Evolutionary conservation across 495 filamentous ascomycete genomes (phyloP).

Genomic region (Penicillium cataractarum): DNA sequence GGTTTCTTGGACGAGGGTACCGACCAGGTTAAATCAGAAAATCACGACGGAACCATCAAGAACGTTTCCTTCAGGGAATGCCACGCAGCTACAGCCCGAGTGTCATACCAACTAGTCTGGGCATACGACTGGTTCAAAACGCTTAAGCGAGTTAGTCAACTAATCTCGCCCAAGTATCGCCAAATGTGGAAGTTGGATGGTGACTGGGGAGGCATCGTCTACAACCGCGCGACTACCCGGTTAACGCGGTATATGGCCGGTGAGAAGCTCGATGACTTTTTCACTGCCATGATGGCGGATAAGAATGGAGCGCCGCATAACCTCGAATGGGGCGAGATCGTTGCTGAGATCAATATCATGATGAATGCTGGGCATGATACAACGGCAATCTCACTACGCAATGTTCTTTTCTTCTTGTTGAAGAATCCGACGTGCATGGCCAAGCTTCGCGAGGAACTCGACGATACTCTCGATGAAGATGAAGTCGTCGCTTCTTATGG

Average conservation of each 20-base stretch:
- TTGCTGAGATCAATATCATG: constrained; percentile 35
- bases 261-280: constrained; percentile 58
- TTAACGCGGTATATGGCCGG: constrained; percentile 40
- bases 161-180: constrained; percentile 22
- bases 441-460: constrained; percentile 60
- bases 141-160: constrained; percentile 18
- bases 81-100: constrained; percentile 38
- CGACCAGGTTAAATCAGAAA: constrained; percentile 36
- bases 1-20: constrained; percentile 45
- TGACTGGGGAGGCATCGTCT: constrained; percentile 39
- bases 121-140: constrained; percentile 44
- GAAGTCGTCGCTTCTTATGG: constrained; percentile 21
- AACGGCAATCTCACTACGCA: constrained; percentile 51
- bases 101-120: constrained; percentile 45
- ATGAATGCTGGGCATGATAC: constrained; percentile 59
- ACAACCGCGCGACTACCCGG: constrained; percentile 33
- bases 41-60: constrained; percentile 35
- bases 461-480: constrained; percentile 35
- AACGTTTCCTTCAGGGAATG: constrained; percentile 41
- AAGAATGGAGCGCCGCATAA: constrained; percentile 40
- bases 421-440: constrained; percentile 49
- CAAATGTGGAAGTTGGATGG: constrained; percentile 16
- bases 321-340: constrained; percentile 29
- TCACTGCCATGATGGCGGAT: constrained; percentile 50
- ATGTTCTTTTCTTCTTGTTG: constrained; percentile 55